Evolutionary conservation across 164 flowering plant genomes (phyloP).

Genomic region (Piper betle): DNA sequence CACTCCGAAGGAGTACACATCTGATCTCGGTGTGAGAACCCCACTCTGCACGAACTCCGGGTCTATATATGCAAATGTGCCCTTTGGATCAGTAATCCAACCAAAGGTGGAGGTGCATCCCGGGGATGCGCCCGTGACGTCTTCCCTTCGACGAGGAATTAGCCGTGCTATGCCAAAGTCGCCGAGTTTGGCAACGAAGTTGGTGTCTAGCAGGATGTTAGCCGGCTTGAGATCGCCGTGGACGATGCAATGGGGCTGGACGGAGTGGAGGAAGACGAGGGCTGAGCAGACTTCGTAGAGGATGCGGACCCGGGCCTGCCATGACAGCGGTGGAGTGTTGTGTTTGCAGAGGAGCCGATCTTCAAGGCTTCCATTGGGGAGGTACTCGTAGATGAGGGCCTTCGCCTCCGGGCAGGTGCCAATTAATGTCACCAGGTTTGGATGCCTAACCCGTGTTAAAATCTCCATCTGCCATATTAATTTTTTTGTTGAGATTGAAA

Average conservation of each 20-base stretch:
- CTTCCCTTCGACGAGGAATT: slow-evolving; percentile 6
- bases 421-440: slow-evolving; percentile 68
- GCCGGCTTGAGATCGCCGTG: slow-evolving; percentile 81
- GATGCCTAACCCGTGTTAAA: slow-evolving; percentile 72
- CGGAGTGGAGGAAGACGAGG: slow-evolving; percentile 71
- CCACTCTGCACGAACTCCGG: slow-evolving; percentile 66
- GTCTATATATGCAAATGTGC: slow-evolving; percentile 60
- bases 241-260: slow-evolving; percentile 46
- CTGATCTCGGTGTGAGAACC: slow-evolving; percentile 60
- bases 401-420: slow-evolving; percentile 77
- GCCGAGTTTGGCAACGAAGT: slow-evolving; percentile 45
- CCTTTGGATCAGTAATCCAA: slow-evolving; percentile 50
- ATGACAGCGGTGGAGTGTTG: slow-evolving; percentile 59
- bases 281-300: slow-evolving; percentile 72
- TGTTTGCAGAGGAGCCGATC: slow-evolving; percentile 66
- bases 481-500: not conserved
- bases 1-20: slow-evolving; percentile 79
- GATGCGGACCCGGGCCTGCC: slow-evolving; percentile 69
- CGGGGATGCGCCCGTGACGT: too few relatives aligned
- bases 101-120: slow-evolving; percentile 14
- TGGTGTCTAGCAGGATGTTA: slow-evolving; percentile 66
- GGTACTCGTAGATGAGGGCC: slow-evolving; percentile 71
- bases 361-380: slow-evolving; percentile 80
- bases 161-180: slow-evolving; percentile 73
- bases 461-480: slow-evolving; percentile 50